Evolutionary conservation across 208 protist species (phyloP), one percentile per base, ranked within the genome.

Genomic region (Leishmania braziliensis): DNA sequence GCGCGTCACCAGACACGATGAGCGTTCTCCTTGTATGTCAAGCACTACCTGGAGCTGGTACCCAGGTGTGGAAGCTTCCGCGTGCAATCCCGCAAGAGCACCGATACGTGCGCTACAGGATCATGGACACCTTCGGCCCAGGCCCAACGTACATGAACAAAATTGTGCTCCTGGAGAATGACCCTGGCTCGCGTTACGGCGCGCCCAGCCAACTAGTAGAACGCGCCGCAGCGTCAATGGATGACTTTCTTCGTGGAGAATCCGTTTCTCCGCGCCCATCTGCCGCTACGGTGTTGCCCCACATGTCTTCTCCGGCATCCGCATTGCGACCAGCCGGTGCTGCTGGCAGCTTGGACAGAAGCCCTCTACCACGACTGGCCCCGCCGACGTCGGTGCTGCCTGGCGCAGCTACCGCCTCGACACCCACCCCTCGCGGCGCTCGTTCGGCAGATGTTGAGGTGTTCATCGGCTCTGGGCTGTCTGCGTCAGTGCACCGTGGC

Each of bases 141-240:
- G 93, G 93, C 26, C 91, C 92, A 0, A 96, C 93, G 58, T 96
- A 96, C 89, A 91, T 97, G 91, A 97, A 96, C 84, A 91, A 92
- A 63, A 70, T 96, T 20, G 82, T 95, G 26, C 85, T 96, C 8
- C 91, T 96, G 60, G 91, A 92, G 60, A 87, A 87, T 18, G 91
- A 96, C 78, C 92, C 93, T 16, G 93, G 93, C 0, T 88, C 87
- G 62, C 73, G 84, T 71, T 95, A 90, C 84, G 80, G 62, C 69
- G 84, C 63, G n/a, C 29, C 54, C 58, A 43, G 58, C 16, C 43
- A 76, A 73, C 29, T 6, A n/a, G 36, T 43, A 16, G 54, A 48
- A 26, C 33, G 43, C 20, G 29, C 73, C 6, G 20, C 71, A n/a
- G 33, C 33, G 69, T 50, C 36, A 53, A 18, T 10, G 29, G 23